phyloP scores from a whole-genome alignment of 1,139 yeast genomes.

The Saccharomycopsis hybrid region DNA sequence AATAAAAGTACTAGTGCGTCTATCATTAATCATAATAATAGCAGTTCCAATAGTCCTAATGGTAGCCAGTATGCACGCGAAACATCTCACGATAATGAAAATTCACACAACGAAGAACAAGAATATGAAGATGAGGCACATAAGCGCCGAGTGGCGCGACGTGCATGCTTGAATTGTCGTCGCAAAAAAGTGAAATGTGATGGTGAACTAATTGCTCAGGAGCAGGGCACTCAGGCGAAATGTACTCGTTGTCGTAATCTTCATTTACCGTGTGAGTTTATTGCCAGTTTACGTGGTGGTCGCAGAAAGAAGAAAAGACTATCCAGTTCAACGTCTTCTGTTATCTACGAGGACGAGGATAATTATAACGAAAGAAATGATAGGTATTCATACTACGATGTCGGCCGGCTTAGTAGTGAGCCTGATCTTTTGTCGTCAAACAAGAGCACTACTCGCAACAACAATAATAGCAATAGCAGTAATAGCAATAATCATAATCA shows the following conservation, averaged over 20 bases:
- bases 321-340: conserved; percentile 4
- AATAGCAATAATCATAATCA: background rate
- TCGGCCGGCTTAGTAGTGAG: too few relatives aligned
- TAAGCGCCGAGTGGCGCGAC: conserved; percentile 40
- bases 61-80: too few relatives aligned
- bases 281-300: conserved; percentile 55
- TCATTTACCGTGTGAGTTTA: conserved; percentile 49
- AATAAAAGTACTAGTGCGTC: too few relatives aligned
- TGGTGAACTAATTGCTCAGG: conserved; percentile 38
- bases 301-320: conserved; percentile 36
- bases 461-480: background rate
- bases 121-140: too few relatives aligned
- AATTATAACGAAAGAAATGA: background rate
- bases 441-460: background rate
- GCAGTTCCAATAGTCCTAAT: too few relatives aligned
- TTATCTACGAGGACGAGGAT: background rate
- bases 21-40: too few relatives aligned
- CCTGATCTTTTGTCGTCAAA: background rate
- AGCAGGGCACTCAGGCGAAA: conserved; percentile 19
- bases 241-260: conserved; percentile 43
- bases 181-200: conserved; percentile 61
- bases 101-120: too few relatives aligned
- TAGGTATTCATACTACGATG: background rate
- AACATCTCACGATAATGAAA: too few relatives aligned
- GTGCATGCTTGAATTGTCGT: conserved; percentile 58